These are phyloP conservation scores for Karstenula rhodostoma DNA, from an alignment of 2,329 filamentous ascomycete genomes.

Conservation along the genomic window DNA sequence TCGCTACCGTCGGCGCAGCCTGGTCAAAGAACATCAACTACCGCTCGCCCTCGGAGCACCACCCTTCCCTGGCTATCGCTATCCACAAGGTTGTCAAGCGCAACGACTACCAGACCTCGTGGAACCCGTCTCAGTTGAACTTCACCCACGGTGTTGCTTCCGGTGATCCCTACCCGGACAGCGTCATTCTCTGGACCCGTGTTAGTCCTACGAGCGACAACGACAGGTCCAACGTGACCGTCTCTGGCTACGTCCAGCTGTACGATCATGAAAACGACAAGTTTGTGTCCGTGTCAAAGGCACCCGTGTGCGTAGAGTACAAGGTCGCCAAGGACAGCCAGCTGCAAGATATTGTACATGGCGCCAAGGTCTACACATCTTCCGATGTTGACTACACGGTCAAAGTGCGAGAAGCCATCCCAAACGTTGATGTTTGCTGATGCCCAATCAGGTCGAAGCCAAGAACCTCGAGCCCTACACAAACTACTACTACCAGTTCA, in stretches of 20 bases:
- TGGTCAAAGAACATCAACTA: conserved; percentile 69
- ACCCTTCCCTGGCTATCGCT: conserved; percentile 70
- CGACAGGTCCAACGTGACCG: conserved; percentile 57
- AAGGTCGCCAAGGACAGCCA: conserved; percentile 62
- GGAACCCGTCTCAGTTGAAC: conserved; percentile 34
- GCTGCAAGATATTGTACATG: conserved; percentile 59
- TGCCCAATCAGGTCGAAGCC: conserved; percentile 66
- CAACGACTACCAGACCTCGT: conserved; percentile 40
- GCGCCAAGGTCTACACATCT: conserved; percentile 71
- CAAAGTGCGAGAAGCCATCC: conserved; percentile 58
- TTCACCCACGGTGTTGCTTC: conserved; percentile 57
- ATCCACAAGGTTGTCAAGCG: conserved; percentile 68
- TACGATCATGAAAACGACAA: conserved; percentile 64
- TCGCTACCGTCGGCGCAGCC: conserved; percentile 31
- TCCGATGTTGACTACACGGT: conserved; percentile 80
- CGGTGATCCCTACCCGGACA: conserved; percentile 56
- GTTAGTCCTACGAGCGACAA: conserved; percentile 50
- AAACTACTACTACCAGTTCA: conserved; percentile 75
- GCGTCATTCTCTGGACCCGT: conserved; percentile 46
- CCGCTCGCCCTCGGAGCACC: conserved; percentile 70
- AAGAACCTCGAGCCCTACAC: conserved; percentile 69
- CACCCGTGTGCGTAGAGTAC: conserved; percentile 74
- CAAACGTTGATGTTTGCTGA: conserved; percentile 18
- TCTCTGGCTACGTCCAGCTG: conserved; percentile 64
- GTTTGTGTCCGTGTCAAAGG: conserved; percentile 61